Base-by-base conservation (phyloP, 1,139 yeast genomes). In the Scheffersomyces parashehatae region DNA sequence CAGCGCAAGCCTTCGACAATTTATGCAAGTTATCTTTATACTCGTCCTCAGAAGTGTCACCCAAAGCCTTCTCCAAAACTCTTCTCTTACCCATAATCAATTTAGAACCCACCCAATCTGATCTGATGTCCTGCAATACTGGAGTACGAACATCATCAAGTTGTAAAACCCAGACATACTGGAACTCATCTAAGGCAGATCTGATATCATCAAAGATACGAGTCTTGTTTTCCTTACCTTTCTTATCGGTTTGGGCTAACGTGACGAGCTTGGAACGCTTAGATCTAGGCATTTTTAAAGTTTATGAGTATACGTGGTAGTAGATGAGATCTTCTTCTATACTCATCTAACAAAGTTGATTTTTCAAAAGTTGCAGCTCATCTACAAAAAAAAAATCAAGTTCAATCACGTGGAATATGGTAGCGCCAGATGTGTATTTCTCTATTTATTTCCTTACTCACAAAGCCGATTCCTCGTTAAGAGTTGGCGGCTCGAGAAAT, bases 61-160 rank as follows among this genome's bases (percentile, higher is more conserved):
- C 99, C 30, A 93, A 73, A 2, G 97, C 96, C 69, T 91, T 89
- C 61, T 88, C 95, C 63, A 95, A 77, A 11, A 93, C 97, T 66
- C 90, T 86, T 64, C 95, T 87, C 65, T 93, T 89, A 53, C 99
- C 99, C 70, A 91, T 78, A 49, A 89, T 75, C 51, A 91, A 74
- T 64, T 89, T 85, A 35, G 97, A 88, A 9, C 96, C 98, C 35
- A 71, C 70, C 99, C 99, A 93, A 56, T 89, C 95, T 37, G 81
- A 79, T 74, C 99, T 82, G 48, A 93, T 85, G 55, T 89, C 96
- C 68, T 93, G 97, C 57, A 93, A 76, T 46, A 91, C 96, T 44
- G 96, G 96, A 49, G 97, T 95, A 70, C 99, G 86, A 64, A 93
- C 96, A 69, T 91, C 95, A 61, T 89, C 95, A 50, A 93, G 81